Conservation (phyloP, 306 rosid genomes). For the Cucurbita ficifolia region DNA sequence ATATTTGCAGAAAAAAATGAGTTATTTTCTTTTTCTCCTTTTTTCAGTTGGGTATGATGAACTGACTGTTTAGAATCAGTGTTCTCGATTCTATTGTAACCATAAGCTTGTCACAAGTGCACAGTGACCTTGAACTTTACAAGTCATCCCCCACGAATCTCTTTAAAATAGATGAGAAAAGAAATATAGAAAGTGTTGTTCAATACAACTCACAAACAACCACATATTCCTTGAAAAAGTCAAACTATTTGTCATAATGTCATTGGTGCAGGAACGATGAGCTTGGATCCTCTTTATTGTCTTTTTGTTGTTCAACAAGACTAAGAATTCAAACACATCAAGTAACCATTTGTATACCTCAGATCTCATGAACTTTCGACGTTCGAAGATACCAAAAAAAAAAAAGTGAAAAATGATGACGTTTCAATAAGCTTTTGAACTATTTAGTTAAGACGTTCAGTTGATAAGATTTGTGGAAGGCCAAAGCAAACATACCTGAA, state of each 20-base stretch:
- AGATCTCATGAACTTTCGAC: background rate
- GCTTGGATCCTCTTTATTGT: background rate
- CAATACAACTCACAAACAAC: background rate
- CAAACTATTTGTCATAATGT: background rate
- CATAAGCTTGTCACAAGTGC: background rate
- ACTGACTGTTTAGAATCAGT: background rate
- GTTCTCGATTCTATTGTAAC: background rate
- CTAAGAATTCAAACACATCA: background rate
- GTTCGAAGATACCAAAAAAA: background rate
- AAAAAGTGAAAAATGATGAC: background rate
- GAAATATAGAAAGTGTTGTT: background rate
- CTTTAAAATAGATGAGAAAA: background rate
- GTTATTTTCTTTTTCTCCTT: background rate
- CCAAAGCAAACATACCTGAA: background rate
- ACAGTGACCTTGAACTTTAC: background rate
- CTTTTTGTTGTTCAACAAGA: background rate
- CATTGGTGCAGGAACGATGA: background rate
- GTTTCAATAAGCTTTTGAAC: background rate
- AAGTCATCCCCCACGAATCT: background rate
- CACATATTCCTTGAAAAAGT: background rate
- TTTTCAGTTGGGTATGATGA: background rate
- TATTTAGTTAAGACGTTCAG: background rate
- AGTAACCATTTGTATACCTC: background rate
- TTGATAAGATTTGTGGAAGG: background rate
- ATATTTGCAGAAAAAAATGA: background rate